Percentiles rank a stretch among this genome's conserved stretches.
Conservation (phyloP, 2,329 filamentous ascomycete genomes). For the Polychaeton citri region DNA sequence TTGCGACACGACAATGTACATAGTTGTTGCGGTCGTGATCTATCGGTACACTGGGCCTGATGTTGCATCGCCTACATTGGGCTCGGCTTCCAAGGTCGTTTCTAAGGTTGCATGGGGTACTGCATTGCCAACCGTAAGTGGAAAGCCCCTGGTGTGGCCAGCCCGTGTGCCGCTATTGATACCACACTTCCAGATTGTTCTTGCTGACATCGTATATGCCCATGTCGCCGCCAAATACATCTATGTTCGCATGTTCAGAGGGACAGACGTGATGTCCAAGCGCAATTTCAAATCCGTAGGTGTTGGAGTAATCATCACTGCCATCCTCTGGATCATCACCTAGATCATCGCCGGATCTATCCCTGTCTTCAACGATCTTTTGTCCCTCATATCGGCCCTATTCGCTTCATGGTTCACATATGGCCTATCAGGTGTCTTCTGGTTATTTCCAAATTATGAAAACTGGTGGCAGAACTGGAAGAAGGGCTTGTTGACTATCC, state of each 20-base stretch:
- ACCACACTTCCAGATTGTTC: slow-evolving; percentile 45
- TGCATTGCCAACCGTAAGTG: slow-evolving; percentile 46
- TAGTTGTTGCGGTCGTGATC: slow-evolving; percentile 51
- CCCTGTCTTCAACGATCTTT: slow-evolving; percentile 54
- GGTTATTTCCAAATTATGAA: slow-evolving; percentile 31
- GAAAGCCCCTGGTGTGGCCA: no score
- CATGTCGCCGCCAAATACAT: slow-evolving; percentile 30
- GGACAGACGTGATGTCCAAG: slow-evolving; percentile 35
- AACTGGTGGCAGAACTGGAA: slow-evolving; percentile 26
- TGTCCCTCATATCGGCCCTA: slow-evolving; percentile 46
- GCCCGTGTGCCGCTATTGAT: no score
- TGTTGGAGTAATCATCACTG: slow-evolving; percentile 47
- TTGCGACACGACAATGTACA: slow-evolving; percentile 47
- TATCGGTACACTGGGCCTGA: slow-evolving; percentile 50
- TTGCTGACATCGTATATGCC: slow-evolving; percentile 59
- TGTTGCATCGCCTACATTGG: slow-evolving; percentile 52
- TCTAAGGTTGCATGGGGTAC: slow-evolving; percentile 55
- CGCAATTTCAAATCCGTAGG: slow-evolving; percentile 28
- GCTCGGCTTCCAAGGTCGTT: slow-evolving; percentile 42
- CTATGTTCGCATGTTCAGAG: slow-evolving; percentile 51
- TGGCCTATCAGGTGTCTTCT: slow-evolving; percentile 10
- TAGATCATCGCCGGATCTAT: slow-evolving; percentile 59
- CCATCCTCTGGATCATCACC: slow-evolving; percentile 46
- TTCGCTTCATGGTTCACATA: slow-evolving; percentile 48
- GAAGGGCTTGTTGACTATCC: slow-evolving; percentile 27